Percentiles rank a stretch among this genome's conserved stretches.
Conservation (phyloP, 768 basidiomycete genomes). For the Glaciozyma antarctica region DNA sequence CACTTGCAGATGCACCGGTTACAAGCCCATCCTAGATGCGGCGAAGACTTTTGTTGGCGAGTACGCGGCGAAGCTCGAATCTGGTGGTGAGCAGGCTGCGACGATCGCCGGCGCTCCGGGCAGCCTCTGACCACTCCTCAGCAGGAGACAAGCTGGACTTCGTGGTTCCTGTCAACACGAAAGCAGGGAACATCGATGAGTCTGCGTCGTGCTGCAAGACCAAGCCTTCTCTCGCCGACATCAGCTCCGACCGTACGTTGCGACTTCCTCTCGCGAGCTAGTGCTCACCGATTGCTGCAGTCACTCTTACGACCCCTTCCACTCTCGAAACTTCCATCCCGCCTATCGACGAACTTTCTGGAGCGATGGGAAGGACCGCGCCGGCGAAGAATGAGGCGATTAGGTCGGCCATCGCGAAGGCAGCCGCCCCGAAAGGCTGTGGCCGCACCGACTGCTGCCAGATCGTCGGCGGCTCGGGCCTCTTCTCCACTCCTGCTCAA, state of each 20-base stretch:
- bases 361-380: slow-evolving; percentile 8
- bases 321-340: not conserved
- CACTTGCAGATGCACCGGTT: slow-evolving; percentile 30
- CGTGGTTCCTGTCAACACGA: not conserved
- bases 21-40: slow-evolving; percentile 33
- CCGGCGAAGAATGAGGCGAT: slow-evolving; percentile 5
- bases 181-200: too few relatives aligned
- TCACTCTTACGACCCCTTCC: slow-evolving; percentile 10
- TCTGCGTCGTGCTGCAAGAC: too few relatives aligned
- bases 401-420: slow-evolving; percentile 4
- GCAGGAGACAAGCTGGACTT: not conserved
- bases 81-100: not conserved
- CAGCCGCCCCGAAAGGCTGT: slow-evolving; percentile 22
- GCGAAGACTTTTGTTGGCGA: slow-evolving; percentile 34
- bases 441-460: slow-evolving; percentile 34
- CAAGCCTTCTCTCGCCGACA: too few relatives aligned
- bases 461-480: slow-evolving; percentile 8
- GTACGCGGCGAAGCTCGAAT: slow-evolving; percentile 5
- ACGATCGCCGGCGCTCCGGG: not conserved
- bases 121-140: not conserved
- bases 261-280: not conserved
- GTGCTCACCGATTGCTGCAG: not conserved
- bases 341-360: slow-evolving; percentile 13
- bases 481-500: slow-evolving; percentile 2
- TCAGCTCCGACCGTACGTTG: slow-evolving; percentile 8